Evolutionary conservation across 2,329 filamentous ascomycete species (phyloP), one percentile per base, ranked within the genome.

Genomic region (Clonostachys byssicola): DNA sequence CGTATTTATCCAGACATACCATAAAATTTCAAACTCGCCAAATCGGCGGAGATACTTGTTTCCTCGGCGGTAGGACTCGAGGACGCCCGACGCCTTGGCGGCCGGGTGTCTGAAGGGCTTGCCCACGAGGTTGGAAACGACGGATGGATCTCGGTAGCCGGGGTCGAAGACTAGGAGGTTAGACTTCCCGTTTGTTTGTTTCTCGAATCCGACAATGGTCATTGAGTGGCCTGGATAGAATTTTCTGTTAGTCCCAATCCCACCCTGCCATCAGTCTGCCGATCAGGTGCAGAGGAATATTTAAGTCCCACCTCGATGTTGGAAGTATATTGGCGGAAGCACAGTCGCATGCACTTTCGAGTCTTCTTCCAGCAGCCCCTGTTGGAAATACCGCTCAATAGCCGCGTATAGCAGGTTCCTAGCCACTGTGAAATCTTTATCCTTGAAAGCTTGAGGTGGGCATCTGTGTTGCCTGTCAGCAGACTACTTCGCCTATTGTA

Each of bases 151-250:
- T 47, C 79, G 83, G 62, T 89, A 90, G 69, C 88, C 87, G 2
- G 92, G 91, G 61, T 97, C 92, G 61, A 96, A 95, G 12, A 96
- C 88, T 1, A 97, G 72, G 16, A 97, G 71, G 54, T 88, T 87
- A 45, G 75, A 70, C 16, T 73, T 71, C 23, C 88, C 87, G 49
- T 86, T 76, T 34, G 67, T 72, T 30, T 77, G 79, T 53, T 79
- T 81, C 65, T 96, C 91, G 23, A 95, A 75, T 0, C 92, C 92
- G 47, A 97, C 75, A 45, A 97, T 90, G 1, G 90, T 95, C 72
- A 96, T 75, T 2, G 92, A 96, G 63, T 97, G 92, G 4, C 91
- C 89, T 77, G 23, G 35, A 33, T 14, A 17, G 5, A 30, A 13
- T 34, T 30, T 30, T 10, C 16, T 4, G 9, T 18, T 35, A n/a